phyloP scores from a whole-genome alignment of 768 basidiomycete genomes.

The Agrocybe chaxingu region DNA sequence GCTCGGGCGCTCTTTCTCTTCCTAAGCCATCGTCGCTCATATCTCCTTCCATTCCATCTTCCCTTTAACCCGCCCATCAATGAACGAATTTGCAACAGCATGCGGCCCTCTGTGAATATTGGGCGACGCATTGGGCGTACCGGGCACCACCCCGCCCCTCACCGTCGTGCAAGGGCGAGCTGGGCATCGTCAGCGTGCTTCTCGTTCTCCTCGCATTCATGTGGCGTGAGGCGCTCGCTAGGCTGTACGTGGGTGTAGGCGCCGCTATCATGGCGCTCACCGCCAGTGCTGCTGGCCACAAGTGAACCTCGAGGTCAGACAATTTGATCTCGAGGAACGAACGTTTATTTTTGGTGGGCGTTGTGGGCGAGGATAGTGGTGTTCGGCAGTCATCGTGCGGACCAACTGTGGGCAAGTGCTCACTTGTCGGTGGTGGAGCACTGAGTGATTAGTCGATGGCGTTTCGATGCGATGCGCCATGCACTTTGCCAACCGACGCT shows the following conservation, averaged over 20 bases:
- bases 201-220: constrained; percentile 23
- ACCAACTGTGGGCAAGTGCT: no score
- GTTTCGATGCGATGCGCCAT: no score
- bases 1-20: constrained; percentile 2
- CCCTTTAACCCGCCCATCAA: no score
- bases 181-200: constrained; percentile 22
- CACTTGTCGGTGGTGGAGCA: no score
- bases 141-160: constrained; percentile 7
- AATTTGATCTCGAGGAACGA: no score
- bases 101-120: constrained; percentile 31
- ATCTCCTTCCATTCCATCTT: neutral
- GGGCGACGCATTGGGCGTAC: constrained; percentile 26
- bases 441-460: no score
- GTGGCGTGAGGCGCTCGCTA: constrained; percentile 26
- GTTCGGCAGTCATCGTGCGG: no score
- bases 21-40: neutral
- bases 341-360: no score
- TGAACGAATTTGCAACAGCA: constrained; percentile 18
- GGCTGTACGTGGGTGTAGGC: no score
- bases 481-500: no score
- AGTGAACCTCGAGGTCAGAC: neutral
- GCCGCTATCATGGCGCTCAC: no score
- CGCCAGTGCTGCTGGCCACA: neutral
- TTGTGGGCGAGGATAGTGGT: no score
- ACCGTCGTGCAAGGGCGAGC: constrained; percentile 16